A percentile compares a stretch with the other conserved stretches of the same genome.
phyloP scores from a whole-genome alignment of 345 rosid species.

The Eucalyptus erythrocorys region DNA sequence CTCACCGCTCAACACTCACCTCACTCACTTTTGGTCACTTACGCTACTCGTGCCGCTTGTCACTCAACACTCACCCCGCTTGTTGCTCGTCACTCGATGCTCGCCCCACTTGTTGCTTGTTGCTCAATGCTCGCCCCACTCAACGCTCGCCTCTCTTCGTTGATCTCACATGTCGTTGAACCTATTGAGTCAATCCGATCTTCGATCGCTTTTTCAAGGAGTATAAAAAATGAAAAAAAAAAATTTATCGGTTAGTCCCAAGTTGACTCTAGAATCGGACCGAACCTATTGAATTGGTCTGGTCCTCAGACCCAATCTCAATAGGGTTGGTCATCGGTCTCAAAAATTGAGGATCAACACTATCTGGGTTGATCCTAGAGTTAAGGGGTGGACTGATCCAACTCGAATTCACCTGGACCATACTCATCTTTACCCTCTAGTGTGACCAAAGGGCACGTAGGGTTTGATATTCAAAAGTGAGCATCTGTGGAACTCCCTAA shows the following conservation, averaged over 20 bases:
- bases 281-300: accelerated
- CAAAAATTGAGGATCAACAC: too few species aligned
- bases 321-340: too few species aligned
- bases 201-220: accelerated
- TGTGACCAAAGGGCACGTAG: too few species aligned
- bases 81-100: accelerated
- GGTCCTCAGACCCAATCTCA: accelerated
- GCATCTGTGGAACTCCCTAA: too few species aligned
- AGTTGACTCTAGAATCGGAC: accelerated
- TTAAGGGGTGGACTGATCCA: too few species aligned
- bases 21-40: too few species aligned
- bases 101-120: accelerated
- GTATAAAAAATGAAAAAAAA: too few species aligned
- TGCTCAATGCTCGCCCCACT: accelerated
- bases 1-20: accelerated
- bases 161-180: accelerated
- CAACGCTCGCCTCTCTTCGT: accelerated
- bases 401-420: too few species aligned
- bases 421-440: too few species aligned
- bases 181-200: accelerated
- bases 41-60: accelerated
- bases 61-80: accelerated
- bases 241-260: accelerated
- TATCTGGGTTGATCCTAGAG: accelerated
- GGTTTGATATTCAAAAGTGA: too few species aligned